A percentile compares a stretch with the other conserved stretches of the same genome.
These are phyloP conservation scores for Xylaria nigripes DNA, from an alignment of 495 filamentous ascomycete species.

Conservation along the genomic window DNA sequence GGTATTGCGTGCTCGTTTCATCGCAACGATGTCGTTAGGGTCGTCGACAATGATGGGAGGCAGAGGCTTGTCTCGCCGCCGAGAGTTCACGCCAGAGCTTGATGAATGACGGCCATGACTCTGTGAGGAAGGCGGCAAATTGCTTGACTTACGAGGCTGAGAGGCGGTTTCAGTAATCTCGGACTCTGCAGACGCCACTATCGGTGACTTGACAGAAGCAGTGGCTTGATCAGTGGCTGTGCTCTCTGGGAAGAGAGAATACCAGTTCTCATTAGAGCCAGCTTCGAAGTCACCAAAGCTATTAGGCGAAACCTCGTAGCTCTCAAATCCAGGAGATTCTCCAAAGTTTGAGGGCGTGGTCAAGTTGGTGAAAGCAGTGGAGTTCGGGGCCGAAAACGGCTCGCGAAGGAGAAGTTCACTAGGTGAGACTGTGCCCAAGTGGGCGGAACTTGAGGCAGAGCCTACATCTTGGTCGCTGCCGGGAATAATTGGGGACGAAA, in stretches of 20 bases:
- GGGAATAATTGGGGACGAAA: slow-evolving; percentile 45
- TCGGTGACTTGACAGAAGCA: slow-evolving; percentile 36
- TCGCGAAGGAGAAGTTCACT: slow-evolving; percentile 67
- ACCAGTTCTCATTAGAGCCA: slow-evolving; percentile 43
- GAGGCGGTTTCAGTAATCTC: slow-evolving; percentile 28
- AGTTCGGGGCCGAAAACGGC: slow-evolving; percentile 68
- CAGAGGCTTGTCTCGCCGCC: slow-evolving; percentile 68
- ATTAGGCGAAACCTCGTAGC: slow-evolving; percentile 72
- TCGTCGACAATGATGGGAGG: slow-evolving; percentile 72
- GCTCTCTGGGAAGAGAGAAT: slow-evolving; percentile 57
- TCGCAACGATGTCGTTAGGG: slow-evolving; percentile 57
- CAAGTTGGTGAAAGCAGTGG: slow-evolving; percentile 71
- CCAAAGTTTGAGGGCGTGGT: slow-evolving; percentile 73
- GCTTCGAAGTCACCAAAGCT: slow-evolving; percentile 45
- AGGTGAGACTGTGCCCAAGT: slow-evolving; percentile 72
- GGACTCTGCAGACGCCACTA: slow-evolving; percentile 33
- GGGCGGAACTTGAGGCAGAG: slow-evolving; percentile 34
- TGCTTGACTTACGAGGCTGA: slow-evolving; percentile 33
- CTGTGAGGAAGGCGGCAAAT: slow-evolving; percentile 37
- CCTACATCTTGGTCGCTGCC: slow-evolving; percentile 36
- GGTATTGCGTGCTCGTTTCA: slow-evolving; percentile 94
- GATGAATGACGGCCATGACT: slow-evolving; percentile 52
- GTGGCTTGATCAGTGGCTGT: slow-evolving; percentile 11
- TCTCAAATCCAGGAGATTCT: slow-evolving; percentile 63
- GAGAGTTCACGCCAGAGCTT: slow-evolving; percentile 59